Percentiles rank a stretch among this genome's conserved stretches.
Conservation (phyloP, 2,329 filamentous ascomycete genomes). For the Basipetospora sp. region DNA sequence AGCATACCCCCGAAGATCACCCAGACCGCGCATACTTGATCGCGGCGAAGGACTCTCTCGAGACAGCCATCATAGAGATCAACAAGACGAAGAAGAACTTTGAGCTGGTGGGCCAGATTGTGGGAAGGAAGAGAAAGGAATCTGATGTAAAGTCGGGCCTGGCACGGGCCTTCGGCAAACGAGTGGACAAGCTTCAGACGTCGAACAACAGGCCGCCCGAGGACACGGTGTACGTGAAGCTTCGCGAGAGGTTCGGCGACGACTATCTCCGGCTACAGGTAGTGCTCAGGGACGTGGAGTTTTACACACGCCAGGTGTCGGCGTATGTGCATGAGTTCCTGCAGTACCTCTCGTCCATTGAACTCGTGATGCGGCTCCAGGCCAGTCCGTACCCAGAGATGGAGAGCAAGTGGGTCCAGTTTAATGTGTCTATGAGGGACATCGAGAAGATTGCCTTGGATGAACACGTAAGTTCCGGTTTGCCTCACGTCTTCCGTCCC, state of each 20-base stretch:
- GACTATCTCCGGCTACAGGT: conserved; percentile 88
- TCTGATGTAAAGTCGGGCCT: conserved; percentile 74
- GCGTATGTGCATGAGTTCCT: conserved; percentile 71
- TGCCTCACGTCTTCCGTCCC: too few relatives aligned
- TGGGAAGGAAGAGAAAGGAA: conserved; percentile 72
- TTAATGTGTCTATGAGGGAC: conserved; percentile 75
- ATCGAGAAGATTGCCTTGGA: conserved; percentile 70
- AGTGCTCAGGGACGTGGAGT: conserved; percentile 84
- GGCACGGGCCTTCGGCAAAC: conserved; percentile 77
- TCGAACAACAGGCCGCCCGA: conserved; percentile 48
- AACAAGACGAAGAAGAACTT: conserved; percentile 93
- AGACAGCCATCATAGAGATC: conserved; percentile 65
- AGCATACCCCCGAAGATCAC: conserved; percentile 67
- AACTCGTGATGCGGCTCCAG: conserved; percentile 60
- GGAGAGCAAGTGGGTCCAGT: conserved; percentile 87
- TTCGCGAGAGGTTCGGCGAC: conserved; percentile 77
- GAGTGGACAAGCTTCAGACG: conserved; percentile 66
- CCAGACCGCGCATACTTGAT: conserved; percentile 59
- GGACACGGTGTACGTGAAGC: conserved; percentile 64
- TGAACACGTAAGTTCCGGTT: conserved; percentile 66
- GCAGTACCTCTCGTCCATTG: conserved; percentile 66
- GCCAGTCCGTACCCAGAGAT: conserved; percentile 66
- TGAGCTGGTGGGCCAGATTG: conserved; percentile 79
- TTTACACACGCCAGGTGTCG: conserved; percentile 69
- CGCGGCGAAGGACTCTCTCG: conserved; percentile 35